phyloP scores from a whole-genome alignment of 495 filamentous ascomycete species.

The Rostrohypoxylon terebratum region DNA sequence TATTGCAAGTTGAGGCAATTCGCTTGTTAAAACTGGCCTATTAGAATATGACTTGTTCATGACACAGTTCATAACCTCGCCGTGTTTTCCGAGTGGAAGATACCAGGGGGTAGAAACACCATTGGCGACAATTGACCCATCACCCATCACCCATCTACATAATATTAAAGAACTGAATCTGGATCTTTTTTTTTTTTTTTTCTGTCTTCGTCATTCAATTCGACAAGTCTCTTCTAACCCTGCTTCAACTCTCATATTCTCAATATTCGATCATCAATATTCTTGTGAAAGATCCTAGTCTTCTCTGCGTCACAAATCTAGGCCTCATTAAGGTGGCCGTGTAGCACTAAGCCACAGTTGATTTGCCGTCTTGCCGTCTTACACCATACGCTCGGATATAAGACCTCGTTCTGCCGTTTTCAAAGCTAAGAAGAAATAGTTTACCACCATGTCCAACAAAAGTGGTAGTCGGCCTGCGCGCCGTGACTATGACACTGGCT shows the following conservation, averaged over 20 bases:
- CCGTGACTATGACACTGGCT: slow-evolving; percentile 47
- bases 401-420: neutral
- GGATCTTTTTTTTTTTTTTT: neutral
- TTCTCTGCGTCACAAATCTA: slow-evolving; percentile 15
- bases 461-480: slow-evolving; percentile 44
- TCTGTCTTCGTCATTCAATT: neutral
- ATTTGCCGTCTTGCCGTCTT: slow-evolving; percentile 1
- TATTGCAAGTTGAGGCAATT: slow-evolving; percentile 30
- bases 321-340: slow-evolving; percentile 6
- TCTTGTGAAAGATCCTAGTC: neutral
- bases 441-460: slow-evolving; percentile 40
- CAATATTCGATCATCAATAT: neutral
- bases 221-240: neutral
- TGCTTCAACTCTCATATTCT: neutral
- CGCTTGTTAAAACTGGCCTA: slow-evolving; percentile 14
- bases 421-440: slow-evolving; percentile 23
- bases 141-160: too few species aligned
- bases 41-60: slow-evolving; percentile 1
- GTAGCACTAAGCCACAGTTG: slow-evolving; percentile 10
- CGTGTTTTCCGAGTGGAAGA: slow-evolving; percentile 32
- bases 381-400: slow-evolving; percentile 6
- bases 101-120: slow-evolving; percentile 23
- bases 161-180: neutral
- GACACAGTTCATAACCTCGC: slow-evolving; percentile 7
- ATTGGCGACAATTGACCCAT: slow-evolving; percentile 18